phyloP scores from a whole-genome alignment of 768 basidiomycete genomes.

The Royoungia palumana region DNA sequence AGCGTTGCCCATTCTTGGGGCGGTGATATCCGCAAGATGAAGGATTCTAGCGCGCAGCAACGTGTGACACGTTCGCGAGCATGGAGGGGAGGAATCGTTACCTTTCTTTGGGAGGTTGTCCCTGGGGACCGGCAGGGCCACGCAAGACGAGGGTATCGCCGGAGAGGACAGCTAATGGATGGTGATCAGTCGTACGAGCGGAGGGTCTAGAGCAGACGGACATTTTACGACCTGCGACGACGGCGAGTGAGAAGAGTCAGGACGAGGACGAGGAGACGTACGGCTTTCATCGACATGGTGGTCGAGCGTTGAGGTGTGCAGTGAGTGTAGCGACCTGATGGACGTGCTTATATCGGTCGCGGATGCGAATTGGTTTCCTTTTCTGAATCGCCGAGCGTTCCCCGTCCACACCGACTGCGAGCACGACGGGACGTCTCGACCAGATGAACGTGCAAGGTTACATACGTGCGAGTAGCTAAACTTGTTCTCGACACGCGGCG shows the following conservation, averaged over 20 bases:
- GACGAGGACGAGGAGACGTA: constrained; percentile 33
- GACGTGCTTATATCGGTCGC: too few relatives aligned
- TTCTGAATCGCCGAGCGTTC: neutral
- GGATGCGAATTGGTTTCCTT: neutral
- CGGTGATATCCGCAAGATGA: constrained; percentile 82
- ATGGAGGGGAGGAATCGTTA: constrained; percentile 29
- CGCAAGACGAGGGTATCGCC: constrained; percentile 88
- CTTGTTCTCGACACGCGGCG: constrained; percentile 12
- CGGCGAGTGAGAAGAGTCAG: neutral
- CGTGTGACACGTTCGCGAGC: constrained; percentile 4
- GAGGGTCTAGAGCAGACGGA: constrained; percentile 26
- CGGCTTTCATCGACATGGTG: constrained; percentile 73
- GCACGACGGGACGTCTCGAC: too few relatives aligned
- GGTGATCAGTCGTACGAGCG: constrained; percentile 16
- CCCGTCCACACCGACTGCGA: too few relatives aligned
- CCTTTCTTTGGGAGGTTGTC: constrained; percentile 90
- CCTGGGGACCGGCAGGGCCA: constrained; percentile 71
- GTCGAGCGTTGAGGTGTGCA: neutral
- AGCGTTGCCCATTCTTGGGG: constrained; percentile 81
- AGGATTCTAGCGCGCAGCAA: constrained; percentile 54
- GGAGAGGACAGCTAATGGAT: constrained; percentile 72
- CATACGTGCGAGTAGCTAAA: neutral
- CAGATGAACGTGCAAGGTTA: too few relatives aligned
- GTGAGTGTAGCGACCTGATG: too few relatives aligned
- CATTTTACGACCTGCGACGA: constrained; percentile 56